Base-by-base conservation (phyloP, 306 rosid species). In the Sophora flavescens region DNA sequence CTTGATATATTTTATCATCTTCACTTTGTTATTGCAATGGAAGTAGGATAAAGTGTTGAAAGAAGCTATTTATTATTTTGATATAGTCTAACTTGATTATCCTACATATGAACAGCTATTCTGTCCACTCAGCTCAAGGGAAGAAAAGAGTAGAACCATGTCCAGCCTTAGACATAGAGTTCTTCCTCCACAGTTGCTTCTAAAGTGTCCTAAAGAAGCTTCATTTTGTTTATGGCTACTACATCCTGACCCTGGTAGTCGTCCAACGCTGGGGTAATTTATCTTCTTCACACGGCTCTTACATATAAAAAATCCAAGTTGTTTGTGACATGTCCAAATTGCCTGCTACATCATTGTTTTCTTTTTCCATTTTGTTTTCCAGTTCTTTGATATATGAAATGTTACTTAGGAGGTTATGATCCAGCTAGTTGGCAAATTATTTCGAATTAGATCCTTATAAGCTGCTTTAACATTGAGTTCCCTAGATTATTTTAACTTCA, bases 201-300 rank as follows among this genome's bases (percentile, higher is more conserved):
- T 86, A 78, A 95, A 92, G 78, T 95, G 99, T 97, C 93, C 97
- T 17, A 95, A 91, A 85, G 97, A 90, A 89, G 99, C 99, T 83
- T 90, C 97, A 13, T 95, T 90, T 90, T 92, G 99, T 85, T 85
- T 95, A 80, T 90, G 89, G 97, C 84, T 95, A 75, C 91, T 95
- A 48, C 99, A 95, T 76, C 99, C 99, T 0, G 97, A 95, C 72
- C 97, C 97, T 38, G 84, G 75, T 65, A 85, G 91, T 70, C 93
- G 99, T 63, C 99, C 97, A 32, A 88, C 90, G 56, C 79, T 88
- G 16, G 89, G 97, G 99, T 95, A 82, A 80, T 67, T 78, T 69
- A 74, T 69, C 59, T 32, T 66, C 59, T 32, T 76, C 63, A 4
- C 63, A 33, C 75, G 39, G 48, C 48, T 70, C 71, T 75, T 79